Evolutionary conservation across 495 filamentous ascomycete genomes (phyloP).

Genomic region (Aspergillus indologenus): DNA sequence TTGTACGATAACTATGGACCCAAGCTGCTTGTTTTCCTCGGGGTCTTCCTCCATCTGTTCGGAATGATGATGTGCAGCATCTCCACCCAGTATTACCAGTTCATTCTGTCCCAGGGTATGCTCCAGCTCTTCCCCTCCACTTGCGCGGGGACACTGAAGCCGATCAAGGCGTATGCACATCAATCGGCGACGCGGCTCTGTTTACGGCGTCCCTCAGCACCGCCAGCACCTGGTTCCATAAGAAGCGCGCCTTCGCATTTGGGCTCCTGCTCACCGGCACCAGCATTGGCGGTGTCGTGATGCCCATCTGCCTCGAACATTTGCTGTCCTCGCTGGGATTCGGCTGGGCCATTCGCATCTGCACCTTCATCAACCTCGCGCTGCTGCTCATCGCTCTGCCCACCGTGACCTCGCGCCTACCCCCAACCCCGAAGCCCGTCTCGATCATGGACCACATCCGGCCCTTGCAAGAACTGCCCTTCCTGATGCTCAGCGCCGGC

Average conservation of each 20-base stretch:
- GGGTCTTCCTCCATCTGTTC: no score
- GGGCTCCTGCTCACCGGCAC: slow-evolving; percentile 64
- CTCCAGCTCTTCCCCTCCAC: no score
- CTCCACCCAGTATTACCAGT: no score
- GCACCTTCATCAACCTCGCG: slow-evolving; percentile 65
- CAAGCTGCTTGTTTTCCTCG: no score
- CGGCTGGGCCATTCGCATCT: slow-evolving; percentile 67
- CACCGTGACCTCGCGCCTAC: slow-evolving; percentile 62
- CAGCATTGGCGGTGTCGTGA: slow-evolving; percentile 35
- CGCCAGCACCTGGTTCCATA: slow-evolving; percentile 74
- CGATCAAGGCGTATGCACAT: no score
- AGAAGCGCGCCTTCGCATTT: slow-evolving; percentile 62
- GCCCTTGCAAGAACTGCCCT: slow-evolving; percentile 59
- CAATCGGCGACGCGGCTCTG: no score
- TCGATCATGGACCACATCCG: slow-evolving; percentile 53
- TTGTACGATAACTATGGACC: no score
- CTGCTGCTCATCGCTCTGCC: slow-evolving; percentile 61
- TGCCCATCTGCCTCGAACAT: slow-evolving; percentile 64
- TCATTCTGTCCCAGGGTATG: no score
- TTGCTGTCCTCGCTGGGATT: slow-evolving; percentile 65
- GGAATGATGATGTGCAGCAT: no score
- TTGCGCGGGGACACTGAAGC: no score
- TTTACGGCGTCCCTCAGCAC: no score
- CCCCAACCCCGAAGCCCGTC: slow-evolving; percentile 48
- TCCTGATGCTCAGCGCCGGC: slow-evolving; percentile 46